Evolutionary conservation across 129 eudicot genomes (phyloP), one percentile per base, ranked within the genome.

Genomic region (Apium graveolens): DNA sequence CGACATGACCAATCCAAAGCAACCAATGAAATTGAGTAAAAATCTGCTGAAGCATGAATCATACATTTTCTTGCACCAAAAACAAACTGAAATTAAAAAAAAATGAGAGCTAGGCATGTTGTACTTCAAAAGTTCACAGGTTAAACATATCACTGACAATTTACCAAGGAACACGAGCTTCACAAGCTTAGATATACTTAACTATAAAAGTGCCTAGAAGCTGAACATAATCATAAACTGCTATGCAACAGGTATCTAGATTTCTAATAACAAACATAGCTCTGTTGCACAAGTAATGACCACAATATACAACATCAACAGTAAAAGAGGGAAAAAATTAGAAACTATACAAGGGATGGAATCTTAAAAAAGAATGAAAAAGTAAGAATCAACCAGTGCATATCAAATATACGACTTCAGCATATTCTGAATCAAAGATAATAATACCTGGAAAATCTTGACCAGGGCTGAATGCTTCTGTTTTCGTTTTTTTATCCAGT

Each of bases 401-500:
- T 63, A 38, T 5, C n/a, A 73, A 1, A 79, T 14, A 5, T 26
- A 29, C 26, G 0, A 69, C 44, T 45, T 34, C 7, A 20, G 32
- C n/a, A n/a, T n/a, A n/a, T 29, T 68, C 11, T 32, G 4, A 20
- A 32, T 31, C 72, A 66, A 11, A 32, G 16, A 44, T 12, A 44
- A 8, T n/a, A 3, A 5, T 88, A 96, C 99, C 99, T 92, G 91
- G 79, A 92, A 96, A 80, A 90, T 87, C 75, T 81, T 88, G 37
- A 88, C 74, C 29, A 92, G 87, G 4, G 97, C 88, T 0, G 83
- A 77, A 5, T 79, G 92, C 45, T 85, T 95, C 81, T 84, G 92
- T 81, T 83, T 87, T 73, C 97, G 81, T 81, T 96, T 96, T 79
- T 85, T 78, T 76, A 83, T 69, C 99, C 99, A 96, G 73, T 92